phyloP scores from a whole-genome alignment of 1,139 yeast genomes.

The Sporopachydermia cereana region DNA sequence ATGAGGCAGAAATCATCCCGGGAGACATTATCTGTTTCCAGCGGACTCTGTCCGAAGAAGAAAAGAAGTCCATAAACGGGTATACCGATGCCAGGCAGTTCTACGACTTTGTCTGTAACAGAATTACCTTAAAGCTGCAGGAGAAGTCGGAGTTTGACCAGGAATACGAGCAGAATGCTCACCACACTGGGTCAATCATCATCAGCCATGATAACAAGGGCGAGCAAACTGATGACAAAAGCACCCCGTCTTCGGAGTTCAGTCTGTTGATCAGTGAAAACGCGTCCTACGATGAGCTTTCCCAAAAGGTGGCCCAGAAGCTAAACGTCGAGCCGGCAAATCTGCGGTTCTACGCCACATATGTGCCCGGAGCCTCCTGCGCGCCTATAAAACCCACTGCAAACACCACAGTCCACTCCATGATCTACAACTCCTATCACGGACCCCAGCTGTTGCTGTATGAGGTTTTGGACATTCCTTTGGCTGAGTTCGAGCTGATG shows the following conservation, averaged over 20 bases:
- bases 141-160: conserved; percentile 34
- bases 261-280: conserved; percentile 63
- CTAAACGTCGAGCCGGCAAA: conserved; percentile 48
- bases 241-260: conserved; percentile 24
- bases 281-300: conserved; percentile 47
- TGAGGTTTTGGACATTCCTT: conserved; percentile 63
- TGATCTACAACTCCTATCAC: conserved; percentile 31
- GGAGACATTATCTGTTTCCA: conserved; percentile 76
- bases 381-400: conserved; percentile 20
- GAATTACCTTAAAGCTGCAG: conserved; percentile 45
- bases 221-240: conserved; percentile 14
- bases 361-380: conserved; percentile 25
- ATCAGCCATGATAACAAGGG: conserved; percentile 12
- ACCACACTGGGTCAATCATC: conserved; percentile 14
- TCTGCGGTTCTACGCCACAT: conserved; percentile 47
- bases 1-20: conserved; percentile 52
- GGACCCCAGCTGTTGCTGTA: conserved; percentile 30
- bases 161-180: conserved; percentile 36
- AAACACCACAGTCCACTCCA: conserved; percentile 29
- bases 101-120: conserved; percentile 53
- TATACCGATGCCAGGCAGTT: conserved; percentile 34
- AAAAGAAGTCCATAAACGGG: conserved; percentile 17
- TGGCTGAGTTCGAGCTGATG: conserved; percentile 70
- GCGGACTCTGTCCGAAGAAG: conserved; percentile 17
- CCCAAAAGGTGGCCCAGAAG: conserved; percentile 42